A percentile compares a stretch with the other conserved stretches of the same genome.
phyloP scores from a whole-genome alignment of 495 filamentous ascomycete species.

The Trichoderma parareesei region DNA sequence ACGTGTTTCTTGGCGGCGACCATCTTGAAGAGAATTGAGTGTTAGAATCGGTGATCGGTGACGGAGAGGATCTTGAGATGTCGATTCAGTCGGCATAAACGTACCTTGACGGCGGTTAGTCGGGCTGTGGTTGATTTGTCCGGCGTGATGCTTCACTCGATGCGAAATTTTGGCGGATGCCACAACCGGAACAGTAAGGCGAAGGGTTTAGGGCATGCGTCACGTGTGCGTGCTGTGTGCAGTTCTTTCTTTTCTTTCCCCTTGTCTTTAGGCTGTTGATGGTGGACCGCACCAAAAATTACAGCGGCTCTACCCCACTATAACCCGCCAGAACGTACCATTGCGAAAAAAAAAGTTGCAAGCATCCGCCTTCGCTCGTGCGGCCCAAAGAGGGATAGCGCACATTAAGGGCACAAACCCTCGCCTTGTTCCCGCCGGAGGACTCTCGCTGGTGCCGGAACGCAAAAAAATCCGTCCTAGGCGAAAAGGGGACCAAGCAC shows the following conservation, averaged over 20 bases:
- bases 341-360: not conserved
- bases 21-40: conserved; percentile 55
- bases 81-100: not conserved
- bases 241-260: not conserved
- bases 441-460: not conserved
- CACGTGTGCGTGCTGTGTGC: not conserved
- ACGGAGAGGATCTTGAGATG: not conserved
- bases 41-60: conserved; percentile 2
- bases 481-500: conserved; percentile 6
- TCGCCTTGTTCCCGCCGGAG: conserved; percentile 18
- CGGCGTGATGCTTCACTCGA: conserved; percentile 10
- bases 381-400: conserved; percentile 17
- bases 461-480: conserved; percentile 10
- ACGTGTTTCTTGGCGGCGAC: conserved; percentile 97
- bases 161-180: conserved; percentile 12
- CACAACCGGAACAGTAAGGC: conserved; percentile 7
- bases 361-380: conserved; percentile 11
- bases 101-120: conserved; percentile 12
- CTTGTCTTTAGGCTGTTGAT: not conserved
- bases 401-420: conserved; percentile 25
- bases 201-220: conserved; percentile 12
- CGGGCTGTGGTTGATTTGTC: conserved; percentile 11
- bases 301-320: not conserved
- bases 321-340: not conserved
- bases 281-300: not conserved